Percentiles rank a stretch among this genome's conserved stretches.
Evolutionary conservation across 495 filamentous ascomycete species (phyloP).

Genomic region (Lasiosphaeria hispida): DNA sequence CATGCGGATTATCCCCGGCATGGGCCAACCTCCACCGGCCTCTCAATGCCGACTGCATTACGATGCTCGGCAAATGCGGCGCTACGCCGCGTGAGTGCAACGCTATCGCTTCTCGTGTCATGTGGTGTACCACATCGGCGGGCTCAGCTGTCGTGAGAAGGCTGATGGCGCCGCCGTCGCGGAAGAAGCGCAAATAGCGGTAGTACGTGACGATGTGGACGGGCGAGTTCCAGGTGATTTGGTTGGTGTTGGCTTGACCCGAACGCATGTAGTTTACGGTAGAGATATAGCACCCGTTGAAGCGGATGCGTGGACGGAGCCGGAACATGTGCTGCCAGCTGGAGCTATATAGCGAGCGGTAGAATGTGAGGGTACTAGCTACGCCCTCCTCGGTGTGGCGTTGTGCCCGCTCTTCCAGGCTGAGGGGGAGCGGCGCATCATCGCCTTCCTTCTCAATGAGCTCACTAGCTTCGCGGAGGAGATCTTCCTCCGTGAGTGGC

Average conservation of each 20-base stretch:
- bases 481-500: slow-evolving; percentile 46
- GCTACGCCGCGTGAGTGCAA: slow-evolving; percentile 28
- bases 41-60: slow-evolving; percentile 35
- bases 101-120: slow-evolving; percentile 46
- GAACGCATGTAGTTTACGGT: slow-evolving; percentile 92
- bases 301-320: slow-evolving; percentile 79
- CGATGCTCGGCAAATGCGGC: slow-evolving; percentile 32
- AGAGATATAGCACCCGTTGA: slow-evolving; percentile 91
- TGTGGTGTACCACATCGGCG: slow-evolving; percentile 73
- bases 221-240: slow-evolving; percentile 70
- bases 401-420: slow-evolving; percentile 26
- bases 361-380: slow-evolving; percentile 38
- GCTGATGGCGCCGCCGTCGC: slow-evolving; percentile 77
- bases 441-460: slow-evolving; percentile 5
- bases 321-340: slow-evolving; percentile 72
- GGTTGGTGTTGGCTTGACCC: slow-evolving; percentile 59
- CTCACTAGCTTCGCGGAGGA: slow-evolving; percentile 22
- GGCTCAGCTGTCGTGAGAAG: slow-evolving; percentile 79
- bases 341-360: slow-evolving; percentile 41
- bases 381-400: slow-evolving; percentile 30
- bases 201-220: slow-evolving; percentile 98
- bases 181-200: slow-evolving; percentile 92
- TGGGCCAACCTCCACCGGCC: slow-evolving; percentile 40
- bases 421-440: slow-evolving; percentile 20
- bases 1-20: slow-evolving; percentile 22